These are phyloP conservation scores for Backusella psychrophila DNA, from an alignment of 192 early-diverging fungal genomes.

Conservation along the genomic window DNA sequence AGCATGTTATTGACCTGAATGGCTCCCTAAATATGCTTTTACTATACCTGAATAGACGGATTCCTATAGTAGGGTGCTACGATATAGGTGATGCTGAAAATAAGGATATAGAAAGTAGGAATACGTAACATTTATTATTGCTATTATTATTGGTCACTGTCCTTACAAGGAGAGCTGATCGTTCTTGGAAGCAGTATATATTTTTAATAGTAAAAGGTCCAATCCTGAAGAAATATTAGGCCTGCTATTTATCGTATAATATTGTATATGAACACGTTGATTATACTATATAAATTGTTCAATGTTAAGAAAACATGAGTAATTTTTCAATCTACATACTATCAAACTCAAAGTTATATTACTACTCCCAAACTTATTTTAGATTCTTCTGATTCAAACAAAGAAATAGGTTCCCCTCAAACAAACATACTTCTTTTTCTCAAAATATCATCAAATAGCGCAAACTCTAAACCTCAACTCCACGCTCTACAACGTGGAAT, in stretches of 20 bases:
- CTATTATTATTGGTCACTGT: no score
- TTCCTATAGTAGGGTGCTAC: no score
- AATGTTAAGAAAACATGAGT: neutral
- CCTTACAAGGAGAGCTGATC: neutral
- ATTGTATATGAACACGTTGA: no score
- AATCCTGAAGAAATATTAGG: neutral
- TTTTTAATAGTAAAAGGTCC: neutral
- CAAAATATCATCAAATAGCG: neutral
- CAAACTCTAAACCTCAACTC: neutral
- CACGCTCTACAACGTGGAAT: neutral
- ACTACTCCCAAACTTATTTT: neutral
- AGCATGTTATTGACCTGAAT: neutral
- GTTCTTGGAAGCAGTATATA: neutral
- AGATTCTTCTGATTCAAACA: neutral
- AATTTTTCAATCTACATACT: neutral
- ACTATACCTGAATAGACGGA: no score
- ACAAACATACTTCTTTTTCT: neutral
- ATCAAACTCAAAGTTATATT: neutral
- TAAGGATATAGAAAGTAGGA: neutral
- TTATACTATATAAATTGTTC: no score
- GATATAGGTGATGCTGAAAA: no score
- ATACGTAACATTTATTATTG: neutral
- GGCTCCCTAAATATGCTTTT: no score
- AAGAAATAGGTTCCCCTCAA: neutral
- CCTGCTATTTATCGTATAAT: no score